Evolutionary conservation across 2,329 filamentous ascomycete species (phyloP).

Genomic region (Thielaviopsis populi): DNA sequence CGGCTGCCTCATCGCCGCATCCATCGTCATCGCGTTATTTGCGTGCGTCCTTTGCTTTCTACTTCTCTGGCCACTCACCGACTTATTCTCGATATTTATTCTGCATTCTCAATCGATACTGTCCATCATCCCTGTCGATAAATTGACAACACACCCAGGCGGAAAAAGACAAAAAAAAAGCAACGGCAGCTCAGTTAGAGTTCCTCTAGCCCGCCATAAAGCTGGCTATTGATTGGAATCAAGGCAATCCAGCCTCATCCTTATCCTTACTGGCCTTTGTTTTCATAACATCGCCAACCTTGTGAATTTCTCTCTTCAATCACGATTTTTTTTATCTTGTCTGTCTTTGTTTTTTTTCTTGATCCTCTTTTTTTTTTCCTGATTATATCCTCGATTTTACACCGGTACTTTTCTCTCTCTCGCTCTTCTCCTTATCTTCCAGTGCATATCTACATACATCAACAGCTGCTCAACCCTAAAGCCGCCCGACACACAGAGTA

Average conservation of each 20-base stretch:
- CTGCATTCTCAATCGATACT: neutral
- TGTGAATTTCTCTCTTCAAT: neutral
- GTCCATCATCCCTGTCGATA: neutral
- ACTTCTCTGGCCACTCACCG: neutral
- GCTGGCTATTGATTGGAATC: neutral
- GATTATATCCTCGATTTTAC: neutral
- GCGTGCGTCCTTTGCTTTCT: neutral
- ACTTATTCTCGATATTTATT: neutral
- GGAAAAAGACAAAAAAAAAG: no score
- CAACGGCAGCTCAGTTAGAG: neutral
- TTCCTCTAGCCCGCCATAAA: neutral
- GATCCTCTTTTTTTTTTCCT: neutral
- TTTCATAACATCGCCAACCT: neutral
- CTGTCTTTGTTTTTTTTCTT: neutral
- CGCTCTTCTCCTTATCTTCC: neutral
- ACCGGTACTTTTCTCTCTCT: neutral
- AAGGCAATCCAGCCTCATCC: conserved; percentile 5
- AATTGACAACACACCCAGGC: neutral
- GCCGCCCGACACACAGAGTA: neutral
- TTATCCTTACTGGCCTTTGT: neutral
- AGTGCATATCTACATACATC: no score
- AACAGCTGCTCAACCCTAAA: neutral
- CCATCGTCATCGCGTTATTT: neutral
- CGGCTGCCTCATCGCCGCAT: neutral
- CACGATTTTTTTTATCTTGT: neutral